Evolutionary conservation across 805 yeast genomes (phyloP), one percentile per base, ranked within the genome.

Genomic region (Phaffomyces opuntiae): DNA sequence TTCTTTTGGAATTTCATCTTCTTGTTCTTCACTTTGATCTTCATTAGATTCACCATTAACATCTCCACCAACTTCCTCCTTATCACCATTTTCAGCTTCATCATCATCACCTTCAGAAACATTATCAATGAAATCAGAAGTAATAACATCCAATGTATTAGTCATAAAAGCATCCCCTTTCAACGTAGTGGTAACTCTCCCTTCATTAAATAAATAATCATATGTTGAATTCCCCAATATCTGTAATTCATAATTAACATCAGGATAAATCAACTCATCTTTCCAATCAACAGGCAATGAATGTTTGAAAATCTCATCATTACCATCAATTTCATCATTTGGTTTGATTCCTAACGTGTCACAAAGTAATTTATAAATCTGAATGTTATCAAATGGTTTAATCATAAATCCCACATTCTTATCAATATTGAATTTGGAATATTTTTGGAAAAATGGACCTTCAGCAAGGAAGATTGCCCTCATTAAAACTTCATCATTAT

Each of bases 401-500:
- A 70, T 64, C 17, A 70, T 63, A 36, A 60, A 64, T 5, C 42
- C 37, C 5, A 19, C 63, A 54, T 4, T 49, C 38, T 48, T 49
- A 5, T 3, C 24, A 21, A 21, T 4, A 9, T 55, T 50, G 7
- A 37, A 21, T 3, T 25, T 16, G 3, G 43, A 31, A 24, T 54
- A 48, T 11, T 47, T 42, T 36, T 65, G 57, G 62, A 90, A 89
- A 56, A 74, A 85, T 0, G 96, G 96, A 0, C 98, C 98, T 2
- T 73, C 62, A 0, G 83, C 95, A 36, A 87, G 55, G 60, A 91
- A 90, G 9, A 87, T 54, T 0, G 96, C 89, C 42, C 96, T 68
- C 96, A 89, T 89, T 47, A 88, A 66, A 7, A 83, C 74, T 49
- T 82, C 87, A 0, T 82, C 73, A 56, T 83, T 85, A 57, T 83